phyloP scores from a whole-genome alignment of 345 rosid species.

The Syzygium aqueum region DNA sequence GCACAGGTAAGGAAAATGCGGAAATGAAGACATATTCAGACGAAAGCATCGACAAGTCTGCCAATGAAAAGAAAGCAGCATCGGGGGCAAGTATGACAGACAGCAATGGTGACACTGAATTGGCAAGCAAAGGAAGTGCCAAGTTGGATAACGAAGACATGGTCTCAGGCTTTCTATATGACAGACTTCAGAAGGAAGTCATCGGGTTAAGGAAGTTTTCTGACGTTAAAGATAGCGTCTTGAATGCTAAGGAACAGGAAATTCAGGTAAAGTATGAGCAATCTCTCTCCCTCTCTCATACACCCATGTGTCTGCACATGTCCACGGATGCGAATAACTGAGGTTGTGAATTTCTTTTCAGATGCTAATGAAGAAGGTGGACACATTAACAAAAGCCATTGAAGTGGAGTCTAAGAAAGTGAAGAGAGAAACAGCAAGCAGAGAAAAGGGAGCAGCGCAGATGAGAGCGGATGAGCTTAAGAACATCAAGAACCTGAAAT shows the following conservation, averaged over 20 bases:
- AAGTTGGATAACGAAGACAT: slow-evolving; percentile 24
- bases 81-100: slow-evolving; percentile 2
- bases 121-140: slow-evolving; percentile 12
- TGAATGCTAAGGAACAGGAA: slow-evolving; percentile 64
- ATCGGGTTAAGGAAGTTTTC: slow-evolving; percentile 52
- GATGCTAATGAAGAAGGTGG: slow-evolving; percentile 79
- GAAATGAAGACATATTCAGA: slow-evolving; percentile 24
- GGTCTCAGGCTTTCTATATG: slow-evolving; percentile 88
- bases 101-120: slow-evolving; percentile 14
- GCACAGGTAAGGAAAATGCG: slow-evolving; percentile 52
- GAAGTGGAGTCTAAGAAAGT: slow-evolving; percentile 72
- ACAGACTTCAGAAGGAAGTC: slow-evolving; percentile 82
- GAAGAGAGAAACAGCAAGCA: slow-evolving; percentile 65
- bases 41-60: slow-evolving; percentile 10
- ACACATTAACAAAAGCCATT: slow-evolving; percentile 59
- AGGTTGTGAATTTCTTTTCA: slow-evolving; percentile 11
- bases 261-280: slow-evolving; percentile 46
- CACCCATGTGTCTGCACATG: background rate
- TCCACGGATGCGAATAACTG: background rate
- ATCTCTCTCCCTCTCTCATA: background rate
- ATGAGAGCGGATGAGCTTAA: slow-evolving; percentile 22
- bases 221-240: slow-evolving; percentile 46
- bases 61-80: slow-evolving; percentile 5
- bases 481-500: slow-evolving; percentile 14
- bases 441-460: slow-evolving; percentile 50